Base-by-base conservation (phyloP, 148 eudicot genomes). In the Amaranthus palmeri region DNA sequence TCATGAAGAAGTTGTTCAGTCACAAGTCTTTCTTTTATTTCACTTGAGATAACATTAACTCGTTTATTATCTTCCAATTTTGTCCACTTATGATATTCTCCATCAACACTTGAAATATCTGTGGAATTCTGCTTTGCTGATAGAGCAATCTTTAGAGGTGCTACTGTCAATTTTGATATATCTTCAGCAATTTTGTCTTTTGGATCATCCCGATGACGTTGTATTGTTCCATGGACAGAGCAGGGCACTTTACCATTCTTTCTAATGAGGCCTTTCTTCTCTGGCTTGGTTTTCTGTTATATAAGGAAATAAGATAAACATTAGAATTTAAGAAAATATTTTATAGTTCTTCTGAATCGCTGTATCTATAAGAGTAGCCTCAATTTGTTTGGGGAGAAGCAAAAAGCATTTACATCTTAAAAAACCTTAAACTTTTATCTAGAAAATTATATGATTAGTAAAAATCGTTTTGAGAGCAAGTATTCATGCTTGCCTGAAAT, bases 271-370 rank as follows among this genome's bases (percentile, higher is more conserved):
- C 75, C 74, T 81, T 72, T 85, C 76, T 77, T 83, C 43, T 63
- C 85, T 78, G 69, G 84, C 83, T 86, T 87, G 69, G 61, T 72
- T 77, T 78, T 72, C 88, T 86, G 85, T 63, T 40, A 77, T 25
- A 0, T 25, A 25, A 25, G 52, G 44, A 25, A 75, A 69, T 11
- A 70, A 25, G 47, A 54, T 10, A 76, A 67, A 54, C 36, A 60
- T 73, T 67, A 72, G 71, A 10, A 67, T 7, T 6, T 61, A 6
- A 68, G 17, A 11, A 6, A 44, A 50, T 48, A 10, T 10, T 43
- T 25, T 3, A 54, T 10, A 8, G 6, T 7, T 17, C 10, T 56
- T 51, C 11, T 3, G 6, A 25, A 55, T 42, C 44, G 43, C 62
- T 25, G 36, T 25, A 25, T 52, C 44, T 10, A 18, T 62, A 25